A percentile compares a stretch with the other conserved stretches of the same genome.
These are phyloP conservation scores for Hanseniaspora uvarum DNA, from an alignment of 1,139 yeast genomes.

Conservation along the genomic window DNA sequence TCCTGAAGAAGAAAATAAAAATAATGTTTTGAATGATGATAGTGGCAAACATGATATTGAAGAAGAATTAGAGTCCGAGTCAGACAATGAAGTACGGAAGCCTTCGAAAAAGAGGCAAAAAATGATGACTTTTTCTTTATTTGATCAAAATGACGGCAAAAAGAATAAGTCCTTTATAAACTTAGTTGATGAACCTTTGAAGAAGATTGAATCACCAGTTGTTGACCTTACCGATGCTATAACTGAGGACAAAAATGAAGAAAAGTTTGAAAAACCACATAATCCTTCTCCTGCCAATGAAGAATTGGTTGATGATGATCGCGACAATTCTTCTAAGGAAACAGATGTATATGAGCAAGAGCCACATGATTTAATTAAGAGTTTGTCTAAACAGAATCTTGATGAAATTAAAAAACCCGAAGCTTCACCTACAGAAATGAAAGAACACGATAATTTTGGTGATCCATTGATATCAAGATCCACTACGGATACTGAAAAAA, in stretches of 20 bases:
- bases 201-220: background rate
- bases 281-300: background rate
- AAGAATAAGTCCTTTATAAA: background rate
- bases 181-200: background rate
- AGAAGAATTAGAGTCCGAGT: constrained; percentile 19
- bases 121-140: constrained; percentile 6
- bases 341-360: background rate
- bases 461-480: background rate
- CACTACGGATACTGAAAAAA: background rate
- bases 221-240: background rate
- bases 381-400: background rate
- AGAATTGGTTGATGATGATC: background rate
- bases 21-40: constrained; percentile 25
- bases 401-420: background rate
- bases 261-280: background rate
- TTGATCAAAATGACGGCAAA: constrained; percentile 21
- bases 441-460: background rate
- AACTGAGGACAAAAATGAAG: too few relatives aligned
- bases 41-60: constrained; percentile 24
- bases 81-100: constrained; percentile 16
- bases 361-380: background rate
- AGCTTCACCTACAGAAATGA: background rate
- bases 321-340: background rate
- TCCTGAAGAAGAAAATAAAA: constrained; percentile 11
- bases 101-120: background rate